phyloP scores from a whole-genome alignment of 208 protist genomes.

The Endotrypanum monterogeii region DNA sequence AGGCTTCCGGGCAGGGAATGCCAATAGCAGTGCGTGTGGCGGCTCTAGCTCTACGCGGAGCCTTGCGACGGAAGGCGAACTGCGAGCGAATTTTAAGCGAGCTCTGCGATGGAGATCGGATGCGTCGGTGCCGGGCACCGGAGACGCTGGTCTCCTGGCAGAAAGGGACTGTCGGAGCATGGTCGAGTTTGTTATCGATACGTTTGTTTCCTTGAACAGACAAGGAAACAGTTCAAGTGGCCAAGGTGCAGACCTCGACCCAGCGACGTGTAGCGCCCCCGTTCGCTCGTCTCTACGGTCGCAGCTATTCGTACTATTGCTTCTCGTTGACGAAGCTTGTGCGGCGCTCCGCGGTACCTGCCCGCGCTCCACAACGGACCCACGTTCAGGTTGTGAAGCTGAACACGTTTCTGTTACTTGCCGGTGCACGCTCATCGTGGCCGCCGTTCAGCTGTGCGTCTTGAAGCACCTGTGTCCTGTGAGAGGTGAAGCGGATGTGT shows the following conservation, averaged over 20 bases:
- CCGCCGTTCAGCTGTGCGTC: neutral
- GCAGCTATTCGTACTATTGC: neutral
- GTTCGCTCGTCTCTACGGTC: neutral
- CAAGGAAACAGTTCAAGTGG: too few species aligned
- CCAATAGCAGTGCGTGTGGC: neutral
- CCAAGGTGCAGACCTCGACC: neutral
- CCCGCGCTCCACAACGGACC: neutral
- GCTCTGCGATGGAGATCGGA: neutral
- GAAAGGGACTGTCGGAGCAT: slow-evolving; percentile 1
- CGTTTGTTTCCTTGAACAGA: neutral
- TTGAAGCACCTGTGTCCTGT: neutral
- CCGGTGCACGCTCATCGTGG: slow-evolving; percentile 8
- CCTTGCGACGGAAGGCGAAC: neutral
- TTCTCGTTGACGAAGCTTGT: slow-evolving; percentile 9
- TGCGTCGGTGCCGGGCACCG: neutral
- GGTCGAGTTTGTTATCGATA: neutral
- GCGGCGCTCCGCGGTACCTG: neutral
- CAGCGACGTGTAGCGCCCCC: neutral
- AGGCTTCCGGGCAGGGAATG: neutral
- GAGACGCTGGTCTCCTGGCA: neutral
- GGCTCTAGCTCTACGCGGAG: neutral
- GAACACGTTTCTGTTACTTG: neutral
- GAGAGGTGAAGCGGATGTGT: neutral
- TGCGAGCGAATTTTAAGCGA: slow-evolving; percentile 1
- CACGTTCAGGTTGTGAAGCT: neutral